A percentile compares a stretch with the other conserved stretches of the same genome.
phyloP scores from a whole-genome alignment of 2,329 filamentous ascomycete genomes.

The Colletotrichum tabaci region DNA sequence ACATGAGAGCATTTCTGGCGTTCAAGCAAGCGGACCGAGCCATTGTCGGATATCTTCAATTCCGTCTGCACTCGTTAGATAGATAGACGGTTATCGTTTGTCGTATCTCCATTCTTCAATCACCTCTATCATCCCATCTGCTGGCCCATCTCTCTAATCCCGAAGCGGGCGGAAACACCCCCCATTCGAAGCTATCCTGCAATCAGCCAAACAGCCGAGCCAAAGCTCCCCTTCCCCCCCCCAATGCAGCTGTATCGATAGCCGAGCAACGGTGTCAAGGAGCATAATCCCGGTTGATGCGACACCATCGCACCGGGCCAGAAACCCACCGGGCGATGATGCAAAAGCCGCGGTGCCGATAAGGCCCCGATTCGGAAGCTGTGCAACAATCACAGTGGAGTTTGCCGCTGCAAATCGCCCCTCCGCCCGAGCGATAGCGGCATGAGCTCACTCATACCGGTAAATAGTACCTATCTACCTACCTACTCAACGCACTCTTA shows the following conservation, averaged over 20 bases:
- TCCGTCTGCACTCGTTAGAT: too few relatives aligned
- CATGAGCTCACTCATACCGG: constrained; percentile 1
- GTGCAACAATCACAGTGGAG: constrained; percentile 5
- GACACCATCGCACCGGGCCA: neutral
- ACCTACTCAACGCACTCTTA: neutral
- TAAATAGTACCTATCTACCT: neutral
- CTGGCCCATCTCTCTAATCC: neutral
- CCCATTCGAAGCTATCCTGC: constrained; percentile 1
- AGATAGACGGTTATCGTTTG: too few relatives aligned
- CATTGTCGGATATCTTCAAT: too few relatives aligned
- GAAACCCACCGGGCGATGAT: constrained; percentile 1
- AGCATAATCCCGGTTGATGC: constrained; percentile 24
- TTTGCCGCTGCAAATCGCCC: neutral
- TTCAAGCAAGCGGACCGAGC: too few relatives aligned
- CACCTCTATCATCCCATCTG: too few relatives aligned
- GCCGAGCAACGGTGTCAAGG: constrained; percentile 19
- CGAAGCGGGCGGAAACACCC: neutral
- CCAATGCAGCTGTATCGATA: constrained; percentile 14
- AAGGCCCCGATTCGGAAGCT: constrained; percentile 30
- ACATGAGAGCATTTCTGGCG: too few relatives aligned
- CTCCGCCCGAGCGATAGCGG: constrained; percentile 29
- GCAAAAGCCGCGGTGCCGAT: constrained; percentile 7
- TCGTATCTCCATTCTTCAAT: too few relatives aligned
- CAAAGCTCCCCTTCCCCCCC: neutral
- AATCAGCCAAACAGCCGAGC: constrained; percentile 36